Percentiles rank a stretch among this genome's conserved stretches.
phyloP scores from a whole-genome alignment of 2,329 filamentous ascomycete genomes.

The Hypoxylon sp. region DNA sequence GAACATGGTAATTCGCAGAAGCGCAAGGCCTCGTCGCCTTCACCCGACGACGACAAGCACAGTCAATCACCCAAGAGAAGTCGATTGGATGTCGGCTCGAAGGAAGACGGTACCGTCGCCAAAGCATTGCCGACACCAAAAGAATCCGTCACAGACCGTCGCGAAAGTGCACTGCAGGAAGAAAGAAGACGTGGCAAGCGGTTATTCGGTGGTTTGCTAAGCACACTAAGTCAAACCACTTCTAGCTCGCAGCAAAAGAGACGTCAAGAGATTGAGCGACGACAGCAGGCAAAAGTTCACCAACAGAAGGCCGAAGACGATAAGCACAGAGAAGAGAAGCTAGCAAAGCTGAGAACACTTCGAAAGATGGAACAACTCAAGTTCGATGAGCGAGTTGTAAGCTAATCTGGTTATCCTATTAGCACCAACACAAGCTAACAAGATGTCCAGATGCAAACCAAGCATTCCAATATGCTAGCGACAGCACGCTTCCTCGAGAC shows the following conservation, averaged over 20 bases:
- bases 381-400: slow-evolving; percentile 83
- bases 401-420: slow-evolving; percentile 50
- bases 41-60: slow-evolving; percentile 39
- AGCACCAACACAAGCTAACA: slow-evolving; percentile 48
- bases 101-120: slow-evolving; percentile 34
- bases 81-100: slow-evolving; percentile 41
- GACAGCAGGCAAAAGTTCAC: slow-evolving; percentile 82
- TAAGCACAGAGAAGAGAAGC: slow-evolving; percentile 74
- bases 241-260: slow-evolving; percentile 75
- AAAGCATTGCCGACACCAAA: slow-evolving; percentile 31
- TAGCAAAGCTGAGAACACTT: slow-evolving; percentile 71
- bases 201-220: slow-evolving; percentile 86
- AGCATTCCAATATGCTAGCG: slow-evolving; percentile 79
- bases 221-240: slow-evolving; percentile 81
- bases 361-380: slow-evolving; percentile 79
- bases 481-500: slow-evolving; percentile 82
- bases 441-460: slow-evolving; percentile 75
- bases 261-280: slow-evolving; percentile 84
- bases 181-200: slow-evolving; percentile 89
- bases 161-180: slow-evolving; percentile 67
- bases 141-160: slow-evolving; percentile 52
- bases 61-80: slow-evolving; percentile 50
- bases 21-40: slow-evolving; percentile 53
- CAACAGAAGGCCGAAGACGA: slow-evolving; percentile 80
- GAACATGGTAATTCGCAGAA: slow-evolving; percentile 48